phyloP scores from a whole-genome alignment of 2,329 filamentous ascomycete genomes.

The Aspergillus pseudotamarii region DNA sequence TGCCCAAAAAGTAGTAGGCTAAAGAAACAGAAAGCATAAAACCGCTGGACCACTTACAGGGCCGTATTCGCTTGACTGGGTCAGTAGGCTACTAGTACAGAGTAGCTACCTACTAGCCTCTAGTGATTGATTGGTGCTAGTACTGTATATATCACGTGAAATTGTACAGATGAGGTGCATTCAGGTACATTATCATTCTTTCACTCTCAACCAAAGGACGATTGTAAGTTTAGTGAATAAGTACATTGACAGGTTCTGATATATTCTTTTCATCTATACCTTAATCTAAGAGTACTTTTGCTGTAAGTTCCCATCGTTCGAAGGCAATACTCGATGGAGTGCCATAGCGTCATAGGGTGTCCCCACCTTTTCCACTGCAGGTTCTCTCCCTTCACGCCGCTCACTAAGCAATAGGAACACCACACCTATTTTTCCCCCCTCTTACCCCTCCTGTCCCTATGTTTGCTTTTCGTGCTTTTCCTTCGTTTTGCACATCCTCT shows the following conservation, averaged over 20 bases:
- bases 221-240: neutral
- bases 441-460: slow-evolving; percentile 24
- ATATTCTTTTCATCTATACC: neutral
- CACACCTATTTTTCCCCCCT: slow-evolving; percentile 4
- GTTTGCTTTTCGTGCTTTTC: slow-evolving; percentile 23
- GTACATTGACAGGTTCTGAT: neutral
- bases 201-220: neutral
- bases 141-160: neutral
- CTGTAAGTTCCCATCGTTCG: neutral
- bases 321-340: neutral
- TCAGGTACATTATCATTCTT: neutral
- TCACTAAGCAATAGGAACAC: slow-evolving; percentile 16
- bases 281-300: neutral
- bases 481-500: slow-evolving; percentile 22
- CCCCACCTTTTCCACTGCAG: slow-evolving; percentile 15
- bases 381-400: slow-evolving; percentile 17
- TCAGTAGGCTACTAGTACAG: neutral
- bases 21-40: neutral
- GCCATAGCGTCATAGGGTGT: slow-evolving; percentile 19
- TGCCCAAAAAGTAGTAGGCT: neutral
- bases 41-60: neutral
- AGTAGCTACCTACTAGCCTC: no score
- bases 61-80: neutral
- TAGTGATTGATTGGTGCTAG: neutral
- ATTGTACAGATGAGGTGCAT: neutral